Conservation (phyloP, 352 stramenopile species). For the Pythium aristosporum region DNA sequence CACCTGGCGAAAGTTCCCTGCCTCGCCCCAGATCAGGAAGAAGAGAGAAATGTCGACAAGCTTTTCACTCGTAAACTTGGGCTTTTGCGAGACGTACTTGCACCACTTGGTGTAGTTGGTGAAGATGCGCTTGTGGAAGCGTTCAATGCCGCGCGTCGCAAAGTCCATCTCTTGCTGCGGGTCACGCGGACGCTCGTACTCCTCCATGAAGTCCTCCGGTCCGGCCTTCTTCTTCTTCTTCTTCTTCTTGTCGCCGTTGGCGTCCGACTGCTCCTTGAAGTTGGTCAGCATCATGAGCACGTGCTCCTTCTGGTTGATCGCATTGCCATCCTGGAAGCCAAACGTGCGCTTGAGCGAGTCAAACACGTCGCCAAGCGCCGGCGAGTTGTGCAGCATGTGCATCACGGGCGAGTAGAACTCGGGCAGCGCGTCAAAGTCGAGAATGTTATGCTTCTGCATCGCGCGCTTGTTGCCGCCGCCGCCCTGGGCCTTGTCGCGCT, state of each 20-base stretch:
- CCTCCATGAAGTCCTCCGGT: slow-evolving; percentile 26
- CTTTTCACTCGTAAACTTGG: slow-evolving; percentile 73
- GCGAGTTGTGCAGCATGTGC: slow-evolving; percentile 35
- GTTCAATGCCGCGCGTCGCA: slow-evolving; percentile 73
- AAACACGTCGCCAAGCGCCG: slow-evolving; percentile 42
- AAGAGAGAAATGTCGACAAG: slow-evolving; percentile 80
- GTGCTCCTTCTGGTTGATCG: slow-evolving; percentile 44
- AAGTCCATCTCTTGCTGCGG: slow-evolving; percentile 70
- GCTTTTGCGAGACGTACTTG: slow-evolving; percentile 84
- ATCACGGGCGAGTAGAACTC: slow-evolving; percentile 38
- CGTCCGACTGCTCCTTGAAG: slow-evolving; percentile 44
- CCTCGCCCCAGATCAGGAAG: slow-evolving; percentile 86
- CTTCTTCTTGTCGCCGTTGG: slow-evolving; percentile 16
- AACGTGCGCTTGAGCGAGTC: slow-evolving; percentile 90
- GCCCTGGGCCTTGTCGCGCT: slow-evolving; percentile 29
- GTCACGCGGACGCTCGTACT: slow-evolving; percentile 37
- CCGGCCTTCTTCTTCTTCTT: slow-evolving; percentile 37
- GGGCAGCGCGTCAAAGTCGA: slow-evolving; percentile 38
- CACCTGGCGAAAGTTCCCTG: slow-evolving; percentile 81
- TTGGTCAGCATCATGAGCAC: slow-evolving; percentile 43
- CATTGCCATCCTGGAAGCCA: slow-evolving; percentile 87
- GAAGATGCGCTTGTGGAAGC: slow-evolving; percentile 76
- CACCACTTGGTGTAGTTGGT: slow-evolving; percentile 89
- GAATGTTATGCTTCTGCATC: slow-evolving; percentile 34
- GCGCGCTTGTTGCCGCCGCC: slow-evolving; percentile 25